Evolutionary conservation across 2,329 filamentous ascomycete genomes (phyloP).

Genomic region (Gyromitra esculenta): DNA sequence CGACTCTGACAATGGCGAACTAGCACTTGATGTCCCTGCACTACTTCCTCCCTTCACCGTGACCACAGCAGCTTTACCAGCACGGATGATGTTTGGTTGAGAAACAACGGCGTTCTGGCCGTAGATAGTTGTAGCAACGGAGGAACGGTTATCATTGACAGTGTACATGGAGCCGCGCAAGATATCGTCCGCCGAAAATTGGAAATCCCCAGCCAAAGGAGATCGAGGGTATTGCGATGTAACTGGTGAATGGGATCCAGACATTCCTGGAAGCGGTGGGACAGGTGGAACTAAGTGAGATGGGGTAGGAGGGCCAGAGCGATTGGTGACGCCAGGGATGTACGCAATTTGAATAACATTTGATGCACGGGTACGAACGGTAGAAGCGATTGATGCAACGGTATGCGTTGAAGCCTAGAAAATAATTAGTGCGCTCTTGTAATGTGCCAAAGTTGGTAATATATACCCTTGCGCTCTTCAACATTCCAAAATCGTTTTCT

Average conservation of each 20-base stretch:
- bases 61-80: slow-evolving; percentile 84
- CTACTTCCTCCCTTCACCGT: slow-evolving; percentile 78
- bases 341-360: slow-evolving; percentile 99
- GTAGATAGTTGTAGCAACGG: slow-evolving; percentile 92
- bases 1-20: slow-evolving; percentile 68
- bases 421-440: slow-evolving; percentile 65
- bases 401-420: slow-evolving; percentile 78
- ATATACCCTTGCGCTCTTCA: slow-evolving; percentile 58
- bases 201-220: slow-evolving; percentile 54
- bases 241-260: slow-evolving; percentile 48
- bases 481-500: slow-evolving; percentile 66
- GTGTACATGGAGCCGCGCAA: slow-evolving; percentile 57
- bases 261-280: slow-evolving; percentile 78
- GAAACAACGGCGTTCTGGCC: slow-evolving; percentile 87
- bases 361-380: slow-evolving; percentile 91
- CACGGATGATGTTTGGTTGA: slow-evolving; percentile 79
- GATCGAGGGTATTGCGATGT: slow-evolving; percentile 54
- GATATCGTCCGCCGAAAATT: slow-evolving; percentile 58
- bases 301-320: slow-evolving; percentile 84
- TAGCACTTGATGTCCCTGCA: slow-evolving; percentile 64
- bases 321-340: slow-evolving; percentile 95
- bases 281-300: slow-evolving; percentile 87
- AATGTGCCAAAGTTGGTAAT: slow-evolving; percentile 57
- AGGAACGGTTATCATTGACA: slow-evolving; percentile 67
- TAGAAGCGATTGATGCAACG: slow-evolving; percentile 92